Base-by-base conservation (phyloP, 2,329 filamentous ascomycete genomes). In the Xenosphaeropsis pyriputrescens region DNA sequence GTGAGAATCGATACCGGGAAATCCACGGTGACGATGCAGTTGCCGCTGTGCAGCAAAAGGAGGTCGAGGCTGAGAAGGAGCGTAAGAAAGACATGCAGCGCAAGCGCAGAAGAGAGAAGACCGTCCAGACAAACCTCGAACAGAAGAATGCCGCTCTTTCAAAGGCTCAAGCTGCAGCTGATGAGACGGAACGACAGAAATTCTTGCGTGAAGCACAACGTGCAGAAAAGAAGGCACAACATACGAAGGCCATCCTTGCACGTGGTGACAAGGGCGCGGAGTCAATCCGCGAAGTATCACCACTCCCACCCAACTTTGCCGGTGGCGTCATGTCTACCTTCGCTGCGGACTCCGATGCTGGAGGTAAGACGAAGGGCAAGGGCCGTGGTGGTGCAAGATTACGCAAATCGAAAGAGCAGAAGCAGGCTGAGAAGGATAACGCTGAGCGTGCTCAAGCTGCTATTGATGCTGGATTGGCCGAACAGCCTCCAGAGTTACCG, bases 41-140 rank as follows among this genome's bases (percentile, higher is more conserved):
- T 42, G 74, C 82, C 38, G 81, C 94, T 50, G 89, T 96, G 2
- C 83, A 91, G 47, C 81, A 86, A 43, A 85, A 85, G 47, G 89
- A 95, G 57, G 69, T 95, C 6, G 81, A 82, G 43, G 86, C 89
- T 43, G 91, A 98, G 59, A 98, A 98, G 63, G 91, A 98, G 61
- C 85, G 91, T 46, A 98, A 98, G 67, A 98, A 98, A 65, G 91
- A 98, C 54, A 96, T 98, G 85, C 91, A 98, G 57, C 82, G 91
- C 45, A 98, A 96, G 64, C 76, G 91, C 42, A 79, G 91, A 32
- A 81, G 91, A 14, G 89, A 96, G 57, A 95, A 95, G 64, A 93
- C 89, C 4, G 86, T 95, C 68, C 86, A 86, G 4, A 81, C 93
- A 42, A 89, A 86, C 6, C 82, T 93, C 50, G 89, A 95, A 55